Base-by-base conservation (phyloP, 2,329 filamentous ascomycete genomes). In the Aureobasidium sp. region DNA sequence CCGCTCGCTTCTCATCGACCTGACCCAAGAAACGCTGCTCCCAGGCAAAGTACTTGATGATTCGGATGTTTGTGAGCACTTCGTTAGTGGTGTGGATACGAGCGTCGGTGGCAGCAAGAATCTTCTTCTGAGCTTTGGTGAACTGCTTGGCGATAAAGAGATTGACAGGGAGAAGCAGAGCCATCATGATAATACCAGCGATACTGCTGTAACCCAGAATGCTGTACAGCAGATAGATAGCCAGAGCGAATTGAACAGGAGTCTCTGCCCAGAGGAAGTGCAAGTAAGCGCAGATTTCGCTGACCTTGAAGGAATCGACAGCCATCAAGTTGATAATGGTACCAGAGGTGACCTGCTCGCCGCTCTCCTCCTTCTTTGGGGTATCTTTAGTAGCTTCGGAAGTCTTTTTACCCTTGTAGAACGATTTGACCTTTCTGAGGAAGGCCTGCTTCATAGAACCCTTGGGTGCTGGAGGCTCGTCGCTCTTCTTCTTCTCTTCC, bases 251-350 rank as follows among this genome's bases (percentile, higher is more conserved):
- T 70, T 97, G 90, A 0, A 93, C 87, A 0, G 93, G 93, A 1
- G 91, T 90, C 57, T 86, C 84, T 0, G 90, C 91, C 75, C 91
- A 86, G n/a, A 98, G 75, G 70, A 95, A 98, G 70, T 98, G 93
- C 27, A 98, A 75, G 67, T 98, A 98, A 0, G 91, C 87, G 32
- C 89, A 93, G 55, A 95, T 85, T 66, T 98, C 93, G 57, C 88
- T 87, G 53, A 98, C 89, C 72, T 98, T 98, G 81, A 97, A 97
- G 42, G 91, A 96, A 74, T 98, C 94, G 35, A 98, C 94, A 10
- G 93, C 94, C 93, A 98, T 98, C 60, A 98, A 76, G 69, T 97
- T 98, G 74, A 98, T 98, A 64, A 98, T 96, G n/a, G 93, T 95
- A 58, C 94, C 93, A 47, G 94, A 79, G 57, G 93, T 96, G 34